Evolutionary conservation across 352 stramenopile species (phyloP).

Genomic region (Globisporangium nodosum): DNA sequence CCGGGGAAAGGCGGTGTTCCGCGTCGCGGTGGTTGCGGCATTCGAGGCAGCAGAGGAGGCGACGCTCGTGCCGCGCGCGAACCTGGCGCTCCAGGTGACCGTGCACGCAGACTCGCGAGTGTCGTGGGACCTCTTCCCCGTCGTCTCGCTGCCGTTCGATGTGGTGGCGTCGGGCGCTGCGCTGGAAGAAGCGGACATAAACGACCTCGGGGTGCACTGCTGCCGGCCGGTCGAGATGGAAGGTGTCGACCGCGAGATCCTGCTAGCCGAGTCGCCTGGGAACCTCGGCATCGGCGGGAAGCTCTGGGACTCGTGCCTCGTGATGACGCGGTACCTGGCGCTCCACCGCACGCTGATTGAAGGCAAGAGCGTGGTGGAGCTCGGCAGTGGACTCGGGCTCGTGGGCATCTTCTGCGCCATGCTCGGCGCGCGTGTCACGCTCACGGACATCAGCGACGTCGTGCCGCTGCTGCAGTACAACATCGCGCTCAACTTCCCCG

Average conservation of each 20-base stretch:
- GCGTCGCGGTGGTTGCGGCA: conserved; percentile 27
- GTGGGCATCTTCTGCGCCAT: conserved; percentile 71
- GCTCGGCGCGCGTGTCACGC: conserved; percentile 49
- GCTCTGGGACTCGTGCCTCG: conserved; percentile 76
- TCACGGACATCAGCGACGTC: conserved; percentile 76
- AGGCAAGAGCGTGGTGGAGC: conserved; percentile 52
- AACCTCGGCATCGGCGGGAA: conserved; percentile 79
- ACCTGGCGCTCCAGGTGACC: conserved; percentile 34
- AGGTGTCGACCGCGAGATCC: conserved; percentile 44
- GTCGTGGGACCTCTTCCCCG: conserved; percentile 54
- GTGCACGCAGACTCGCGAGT: conserved; percentile 25
- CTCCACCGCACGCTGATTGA: conserved; percentile 28
- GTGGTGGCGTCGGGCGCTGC: conserved; percentile 14
- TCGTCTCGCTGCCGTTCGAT: conserved; percentile 59
- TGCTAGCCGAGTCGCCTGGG: conserved; percentile 67
- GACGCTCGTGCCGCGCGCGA: background rate
- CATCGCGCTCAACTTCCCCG: conserved; percentile 55
- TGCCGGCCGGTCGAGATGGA: conserved; percentile 54
- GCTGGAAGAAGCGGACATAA: conserved; percentile 16
- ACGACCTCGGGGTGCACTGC: conserved; percentile 60
- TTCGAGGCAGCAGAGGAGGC: too few species aligned
- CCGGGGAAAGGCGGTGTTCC: conserved; percentile 54
- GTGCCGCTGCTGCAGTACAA: conserved; percentile 76
- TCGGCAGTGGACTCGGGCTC: conserved; percentile 68
- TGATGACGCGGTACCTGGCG: conserved; percentile 60